These are phyloP conservation scores for Ophiocordyceps polyrhachis-furcata DNA, from an alignment of 2,329 filamentous ascomycete species.

Conservation along the genomic window DNA sequence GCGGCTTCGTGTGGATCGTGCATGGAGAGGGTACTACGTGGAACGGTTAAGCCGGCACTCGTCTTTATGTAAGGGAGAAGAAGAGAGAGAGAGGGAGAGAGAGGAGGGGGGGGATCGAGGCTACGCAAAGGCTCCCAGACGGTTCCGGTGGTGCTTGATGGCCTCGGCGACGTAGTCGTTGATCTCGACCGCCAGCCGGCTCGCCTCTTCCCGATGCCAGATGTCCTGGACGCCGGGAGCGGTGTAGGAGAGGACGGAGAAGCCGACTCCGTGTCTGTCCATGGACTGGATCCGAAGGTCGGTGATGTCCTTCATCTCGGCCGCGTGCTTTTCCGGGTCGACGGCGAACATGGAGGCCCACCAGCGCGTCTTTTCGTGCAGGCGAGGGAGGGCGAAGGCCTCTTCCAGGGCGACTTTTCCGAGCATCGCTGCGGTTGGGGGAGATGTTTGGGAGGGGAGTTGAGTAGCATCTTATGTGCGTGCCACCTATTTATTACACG, in stretches of 20 bases:
- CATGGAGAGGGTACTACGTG: slow-evolving; percentile 26
- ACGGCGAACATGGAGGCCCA: slow-evolving; percentile 41
- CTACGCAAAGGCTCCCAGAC: slow-evolving; percentile 27
- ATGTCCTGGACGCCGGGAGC: slow-evolving; percentile 29
- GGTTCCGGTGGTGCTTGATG: slow-evolving; percentile 19
- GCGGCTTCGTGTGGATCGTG: slow-evolving; percentile 32
- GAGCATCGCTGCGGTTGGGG: slow-evolving; percentile 19
- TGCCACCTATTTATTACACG: too few relatives aligned
- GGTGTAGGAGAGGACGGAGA: slow-evolving; percentile 28
- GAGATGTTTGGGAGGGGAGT: not conserved
- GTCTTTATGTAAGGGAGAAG: not conserved
- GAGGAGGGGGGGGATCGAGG: slow-evolving; percentile 3
- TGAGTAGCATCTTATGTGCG: not conserved
- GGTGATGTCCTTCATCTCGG: slow-evolving; percentile 29
- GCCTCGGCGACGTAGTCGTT: slow-evolving; percentile 21
- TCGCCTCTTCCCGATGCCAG: slow-evolving; percentile 20
- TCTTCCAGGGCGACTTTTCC: slow-evolving; percentile 46
- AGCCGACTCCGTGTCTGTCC: slow-evolving; percentile 27
- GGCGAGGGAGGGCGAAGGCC: slow-evolving; percentile 39
- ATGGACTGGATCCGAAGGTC: slow-evolving; percentile 22
- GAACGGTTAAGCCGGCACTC: not conserved
- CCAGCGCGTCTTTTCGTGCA: slow-evolving; percentile 39
- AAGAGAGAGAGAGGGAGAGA: not conserved
- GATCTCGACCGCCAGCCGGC: slow-evolving; percentile 21
- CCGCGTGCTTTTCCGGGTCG: slow-evolving; percentile 37